Conservation (phyloP, 306 rosid species). For the Cucurbita pepo region DNA sequence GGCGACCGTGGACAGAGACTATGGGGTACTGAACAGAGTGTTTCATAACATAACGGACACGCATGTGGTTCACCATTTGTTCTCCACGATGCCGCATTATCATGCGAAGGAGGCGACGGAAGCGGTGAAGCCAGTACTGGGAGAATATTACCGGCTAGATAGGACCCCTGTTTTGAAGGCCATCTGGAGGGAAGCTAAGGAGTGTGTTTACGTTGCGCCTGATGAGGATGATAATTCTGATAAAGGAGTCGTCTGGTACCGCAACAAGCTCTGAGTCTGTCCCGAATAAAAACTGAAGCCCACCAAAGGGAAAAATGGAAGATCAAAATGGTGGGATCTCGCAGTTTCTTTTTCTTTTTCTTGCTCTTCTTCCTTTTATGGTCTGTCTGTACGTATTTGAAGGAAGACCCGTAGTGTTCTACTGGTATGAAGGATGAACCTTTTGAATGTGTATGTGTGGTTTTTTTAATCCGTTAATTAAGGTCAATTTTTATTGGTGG, state of each 20-base stretch:
- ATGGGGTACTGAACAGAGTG: conserved; percentile 44
- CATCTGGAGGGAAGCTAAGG: conserved; percentile 68
- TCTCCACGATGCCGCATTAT: conserved; percentile 73
- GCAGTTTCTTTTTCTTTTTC: neutral
- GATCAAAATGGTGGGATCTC: too few relatives aligned
- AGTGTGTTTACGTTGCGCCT: conserved; percentile 55
- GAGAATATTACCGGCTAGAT: conserved; percentile 43
- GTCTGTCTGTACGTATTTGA: too few relatives aligned
- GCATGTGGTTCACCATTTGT: conserved; percentile 54
- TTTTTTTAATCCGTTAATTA: too few relatives aligned
- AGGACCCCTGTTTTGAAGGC: conserved; percentile 56
- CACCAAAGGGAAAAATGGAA: too few relatives aligned
- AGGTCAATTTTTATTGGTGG: too few relatives aligned
- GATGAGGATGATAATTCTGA: conserved; percentile 20
- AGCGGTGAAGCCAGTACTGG: conserved; percentile 35
- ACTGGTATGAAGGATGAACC: too few relatives aligned
- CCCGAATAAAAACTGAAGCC: too few relatives aligned
- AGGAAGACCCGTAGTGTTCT: neutral
- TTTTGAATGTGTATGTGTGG: too few relatives aligned
- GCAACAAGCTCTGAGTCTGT: conserved; percentile 25
- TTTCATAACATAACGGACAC: conserved; percentile 64
- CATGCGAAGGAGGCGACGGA: conserved; percentile 69
- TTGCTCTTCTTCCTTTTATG: neutral
- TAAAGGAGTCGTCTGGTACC: conserved; percentile 56
- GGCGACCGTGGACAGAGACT: conserved; percentile 63